phyloP scores from a whole-genome alignment of 306 rosid genomes.

The Casuarina glauca region DNA sequence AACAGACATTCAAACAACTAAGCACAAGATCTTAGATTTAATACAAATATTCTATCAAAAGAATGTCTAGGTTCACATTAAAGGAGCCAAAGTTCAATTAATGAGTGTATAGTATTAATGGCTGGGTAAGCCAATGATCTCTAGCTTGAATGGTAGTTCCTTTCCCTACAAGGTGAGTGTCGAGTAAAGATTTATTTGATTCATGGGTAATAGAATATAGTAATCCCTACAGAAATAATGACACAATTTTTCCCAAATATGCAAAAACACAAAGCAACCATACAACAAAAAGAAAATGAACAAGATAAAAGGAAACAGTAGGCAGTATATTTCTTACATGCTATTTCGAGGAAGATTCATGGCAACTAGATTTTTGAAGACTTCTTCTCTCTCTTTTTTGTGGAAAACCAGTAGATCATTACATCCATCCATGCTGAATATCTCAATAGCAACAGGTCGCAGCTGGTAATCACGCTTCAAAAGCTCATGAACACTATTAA shows the following conservation, averaged over 20 bases:
- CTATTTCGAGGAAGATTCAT: constrained; percentile 97
- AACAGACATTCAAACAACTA: background rate
- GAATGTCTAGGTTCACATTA: constrained; percentile 3
- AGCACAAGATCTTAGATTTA: background rate
- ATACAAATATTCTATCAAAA: background rate
- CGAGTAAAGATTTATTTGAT: background rate
- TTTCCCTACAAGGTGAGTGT: background rate
- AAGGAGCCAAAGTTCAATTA: constrained; percentile 21
- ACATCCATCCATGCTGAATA: constrained; percentile 99
- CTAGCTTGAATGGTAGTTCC: background rate
- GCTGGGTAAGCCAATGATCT: background rate
- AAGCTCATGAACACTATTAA: constrained; percentile 96
- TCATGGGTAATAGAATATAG: no score
- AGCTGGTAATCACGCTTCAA: constrained; percentile 99
- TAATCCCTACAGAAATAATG: background rate
- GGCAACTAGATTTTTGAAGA: constrained; percentile 84
- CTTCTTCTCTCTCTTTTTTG: constrained; percentile 98
- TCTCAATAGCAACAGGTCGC: constrained; percentile 99
- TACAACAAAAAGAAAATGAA: constrained; percentile 14
- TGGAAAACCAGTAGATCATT: constrained; percentile 98
- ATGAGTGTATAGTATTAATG: constrained; percentile 13
- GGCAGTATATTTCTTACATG: constrained; percentile 61
- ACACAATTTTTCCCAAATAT: background rate
- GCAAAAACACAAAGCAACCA: constrained; percentile 9
- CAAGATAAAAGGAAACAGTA: constrained; percentile 21